phyloP scores from a whole-genome alignment of 1,139 yeast species.

The Magnusiomyces clavatus region DNA sequence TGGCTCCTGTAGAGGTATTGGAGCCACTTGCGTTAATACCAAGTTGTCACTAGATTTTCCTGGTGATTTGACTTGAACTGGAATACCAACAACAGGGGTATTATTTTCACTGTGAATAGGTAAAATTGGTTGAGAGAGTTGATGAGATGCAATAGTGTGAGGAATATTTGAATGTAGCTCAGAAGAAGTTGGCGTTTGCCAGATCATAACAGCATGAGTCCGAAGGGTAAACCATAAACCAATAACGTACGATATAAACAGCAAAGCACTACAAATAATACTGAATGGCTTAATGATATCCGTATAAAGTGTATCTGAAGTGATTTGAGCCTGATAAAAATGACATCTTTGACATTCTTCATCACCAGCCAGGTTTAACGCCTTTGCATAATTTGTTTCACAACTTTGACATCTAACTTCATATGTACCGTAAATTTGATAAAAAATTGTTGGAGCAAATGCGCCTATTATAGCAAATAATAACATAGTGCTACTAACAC shows the following conservation, averaged over 20 bases:
- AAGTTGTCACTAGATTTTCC: not conserved
- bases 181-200: constrained; percentile 62
- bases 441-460: constrained; percentile 88
- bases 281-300: constrained; percentile 74
- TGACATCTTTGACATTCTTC: constrained; percentile 62
- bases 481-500: constrained; percentile 94
- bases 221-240: constrained; percentile 89
- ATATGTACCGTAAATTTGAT: constrained; percentile 85
- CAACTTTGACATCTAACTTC: constrained; percentile 63
- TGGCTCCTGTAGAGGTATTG: not conserved
- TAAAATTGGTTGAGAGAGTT: constrained; percentile 4
- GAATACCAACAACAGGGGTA: not conserved
- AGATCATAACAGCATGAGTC: constrained; percentile 93
- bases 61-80: not conserved
- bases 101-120: not conserved
- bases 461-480: constrained; percentile 85
- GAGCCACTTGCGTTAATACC: not conserved
- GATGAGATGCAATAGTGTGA: constrained; percentile 6
- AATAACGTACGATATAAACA: constrained; percentile 79
- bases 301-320: constrained; percentile 50
- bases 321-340: constrained; percentile 67
- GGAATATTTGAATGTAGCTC: constrained; percentile 21
- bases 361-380: constrained; percentile 8
- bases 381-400: constrained; percentile 15
- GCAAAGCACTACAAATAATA: constrained; percentile 65